phyloP scores from a whole-genome alignment of 768 basidiomycete species.

The Clitopilus hobsonii region DNA sequence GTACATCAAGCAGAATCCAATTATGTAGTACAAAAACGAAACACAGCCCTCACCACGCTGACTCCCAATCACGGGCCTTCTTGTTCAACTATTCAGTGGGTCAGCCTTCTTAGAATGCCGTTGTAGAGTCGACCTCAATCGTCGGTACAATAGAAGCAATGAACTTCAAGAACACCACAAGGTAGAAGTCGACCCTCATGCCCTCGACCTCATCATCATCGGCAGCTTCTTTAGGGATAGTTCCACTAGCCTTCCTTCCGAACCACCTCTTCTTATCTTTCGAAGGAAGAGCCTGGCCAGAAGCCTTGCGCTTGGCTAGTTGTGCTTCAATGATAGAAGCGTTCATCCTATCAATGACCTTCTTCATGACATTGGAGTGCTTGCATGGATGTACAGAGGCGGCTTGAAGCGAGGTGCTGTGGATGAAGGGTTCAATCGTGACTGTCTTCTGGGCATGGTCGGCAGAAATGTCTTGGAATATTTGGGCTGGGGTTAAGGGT shows the following conservation, averaged over 20 bases:
- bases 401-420: conserved; percentile 76
- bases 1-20: conserved; percentile 1
- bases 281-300: conserved; percentile 25
- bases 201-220: conserved; percentile 80
- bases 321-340: conserved; percentile 80
- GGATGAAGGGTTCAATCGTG: conserved; percentile 98
- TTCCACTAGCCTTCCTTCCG: conserved; percentile 64
- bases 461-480: conserved; percentile 95
- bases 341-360: conserved; percentile 99
- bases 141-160: conserved; percentile 98
- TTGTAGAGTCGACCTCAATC: conserved; percentile 95
- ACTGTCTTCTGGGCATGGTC: conserved; percentile 99
- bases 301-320: conserved; percentile 56
- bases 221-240: conserved; percentile 40
- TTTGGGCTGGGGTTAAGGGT: conserved; percentile 82
- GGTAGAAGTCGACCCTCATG: conserved; percentile 96
- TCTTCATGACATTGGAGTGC: conserved; percentile 99
- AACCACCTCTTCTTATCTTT: conserved; percentile 88
- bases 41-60: too few relatives aligned
- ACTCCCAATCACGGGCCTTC: not conserved
- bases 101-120: conserved; percentile 45
- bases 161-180: conserved; percentile 98
- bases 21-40: conserved; percentile 10
- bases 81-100: not conserved
- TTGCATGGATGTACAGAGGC: conserved; percentile 99